phyloP scores from a whole-genome alignment of 768 basidiomycete species.

The Lactarius indigo region DNA sequence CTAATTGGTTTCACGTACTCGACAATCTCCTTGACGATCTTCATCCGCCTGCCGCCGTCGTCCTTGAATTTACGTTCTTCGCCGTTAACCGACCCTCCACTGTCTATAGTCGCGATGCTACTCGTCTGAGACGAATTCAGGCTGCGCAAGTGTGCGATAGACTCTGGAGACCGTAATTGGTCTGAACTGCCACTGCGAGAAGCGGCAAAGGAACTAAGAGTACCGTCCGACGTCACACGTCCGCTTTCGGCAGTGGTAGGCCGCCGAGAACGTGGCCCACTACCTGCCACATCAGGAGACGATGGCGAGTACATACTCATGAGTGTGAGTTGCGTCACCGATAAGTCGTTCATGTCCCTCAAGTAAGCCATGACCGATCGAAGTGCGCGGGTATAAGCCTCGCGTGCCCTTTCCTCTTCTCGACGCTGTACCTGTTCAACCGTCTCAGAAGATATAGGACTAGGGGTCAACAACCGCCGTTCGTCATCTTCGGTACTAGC shows the following conservation, averaged over 20 bases:
- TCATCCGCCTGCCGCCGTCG: constrained; percentile 79
- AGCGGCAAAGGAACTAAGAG: constrained; percentile 39
- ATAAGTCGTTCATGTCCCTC: constrained; percentile 91
- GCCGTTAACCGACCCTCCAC: constrained; percentile 49
- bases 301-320: constrained; percentile 56
- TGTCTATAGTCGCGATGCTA: constrained; percentile 75
- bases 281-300: constrained; percentile 40
- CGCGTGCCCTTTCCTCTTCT: constrained; percentile 69
- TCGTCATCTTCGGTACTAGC: constrained; percentile 37
- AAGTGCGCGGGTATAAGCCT: constrained; percentile 75
- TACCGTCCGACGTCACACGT: constrained; percentile 48
- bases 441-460: constrained; percentile 38
- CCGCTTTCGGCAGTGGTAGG: constrained; percentile 62
- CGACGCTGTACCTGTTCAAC: constrained; percentile 51
- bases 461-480: constrained; percentile 37
- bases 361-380: constrained; percentile 95
- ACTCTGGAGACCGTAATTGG: constrained; percentile 64
- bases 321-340: constrained; percentile 55
- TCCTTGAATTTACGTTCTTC: constrained; percentile 91
- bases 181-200: constrained; percentile 41
- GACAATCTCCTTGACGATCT: constrained; percentile 87
- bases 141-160: constrained; percentile 56
- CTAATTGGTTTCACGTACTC: constrained; percentile 50
- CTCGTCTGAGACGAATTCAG: constrained; percentile 60
- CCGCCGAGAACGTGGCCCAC: constrained; percentile 51